Evolutionary conservation across 1,139 yeast genomes (phyloP), one percentile per base, ranked within the genome.

Genomic region (Diutina siamensis): DNA sequence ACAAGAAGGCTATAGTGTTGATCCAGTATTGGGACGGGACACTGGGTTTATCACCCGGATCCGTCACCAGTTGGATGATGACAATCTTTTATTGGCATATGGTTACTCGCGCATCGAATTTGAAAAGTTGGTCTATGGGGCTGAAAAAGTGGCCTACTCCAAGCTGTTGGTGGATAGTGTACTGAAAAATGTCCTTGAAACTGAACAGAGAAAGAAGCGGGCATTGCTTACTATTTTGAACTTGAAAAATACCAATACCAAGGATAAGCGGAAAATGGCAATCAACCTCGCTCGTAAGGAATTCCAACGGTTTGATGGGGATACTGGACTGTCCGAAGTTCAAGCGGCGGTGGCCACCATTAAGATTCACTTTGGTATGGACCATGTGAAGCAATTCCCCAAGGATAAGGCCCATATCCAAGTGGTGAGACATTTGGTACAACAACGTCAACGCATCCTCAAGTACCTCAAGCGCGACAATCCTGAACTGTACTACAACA

Each of bases 241-340:
- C 55, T 73, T 86, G 64, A 81, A 73, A 61, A 89, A 89, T 62
- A 74, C 94, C 27, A 73, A 73, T 54, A 71, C 73, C 44, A 61
- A 64, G 27, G 89, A 84, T 52, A 70, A 71, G 49, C 70, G 74
- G 58, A 76, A 75, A 52, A 60, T 78, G 53, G 86, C 89, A 20
- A 67, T 78, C 7, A 63, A 64, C 45, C 62, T 83, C 48, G 96
- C 97, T 1, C 73, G 78, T 47, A 66, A 74, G 53, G 97, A 88
- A 63, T 88, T 92, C 61, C 80, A 78, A 53, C 74, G 96, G 57
- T 73, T 75, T 51, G 87, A 81, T 45, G 96, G 95, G 45, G 97
- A 92, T 60, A 86, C 97, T 0, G 97, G 95, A 1, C 85, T 95
- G 0, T 80, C 95, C 45, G 97, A 89, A 64, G 97, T 88, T 27